phyloP scores from a whole-genome alignment of 495 filamentous ascomycete species.

The Neurospora hispaniola region DNA sequence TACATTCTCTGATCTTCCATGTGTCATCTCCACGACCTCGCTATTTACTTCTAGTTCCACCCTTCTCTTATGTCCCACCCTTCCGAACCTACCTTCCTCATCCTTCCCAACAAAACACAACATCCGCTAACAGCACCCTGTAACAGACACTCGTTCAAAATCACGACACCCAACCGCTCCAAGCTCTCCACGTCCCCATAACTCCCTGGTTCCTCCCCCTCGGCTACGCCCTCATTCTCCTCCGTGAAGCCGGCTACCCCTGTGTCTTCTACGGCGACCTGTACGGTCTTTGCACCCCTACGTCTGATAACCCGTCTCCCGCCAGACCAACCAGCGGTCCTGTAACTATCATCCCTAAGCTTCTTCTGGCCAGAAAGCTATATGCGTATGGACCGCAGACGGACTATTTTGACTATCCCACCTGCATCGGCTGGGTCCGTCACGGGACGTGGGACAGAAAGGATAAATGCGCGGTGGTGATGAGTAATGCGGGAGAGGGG shows the following conservation, averaged over 20 bases:
- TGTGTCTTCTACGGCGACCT: constrained; percentile 69
- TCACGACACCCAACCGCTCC: constrained; percentile 51
- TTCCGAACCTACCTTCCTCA: no score
- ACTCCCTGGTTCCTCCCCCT: constrained; percentile 47
- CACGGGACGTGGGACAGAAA: constrained; percentile 43
- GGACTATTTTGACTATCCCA: constrained; percentile 56
- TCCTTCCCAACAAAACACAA: no score
- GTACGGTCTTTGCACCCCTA: constrained; percentile 46
- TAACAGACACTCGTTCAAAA: constrained; percentile 38
- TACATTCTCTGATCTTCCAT: no score
- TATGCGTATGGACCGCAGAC: constrained; percentile 59
- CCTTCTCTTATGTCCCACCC: not conserved
- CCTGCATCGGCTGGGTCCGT: constrained; percentile 62
- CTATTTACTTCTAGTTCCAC: not conserved
- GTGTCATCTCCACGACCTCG: no score
- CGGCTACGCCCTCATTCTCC: constrained; percentile 54
- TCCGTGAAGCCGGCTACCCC: constrained; percentile 53
- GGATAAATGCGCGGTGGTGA: constrained; percentile 46
- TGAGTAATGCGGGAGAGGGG: constrained; percentile 43
- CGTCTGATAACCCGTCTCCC: constrained; percentile 35
- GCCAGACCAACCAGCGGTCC: constrained; percentile 44
- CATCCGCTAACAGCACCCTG: not conserved
- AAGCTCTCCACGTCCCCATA: constrained; percentile 47
- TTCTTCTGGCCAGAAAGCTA: constrained; percentile 53
- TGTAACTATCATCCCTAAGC: constrained; percentile 36